These are phyloP conservation scores for Drechslerella dactyloides DNA, from an alignment of 2,329 filamentous ascomycete species.

Conservation along the genomic window DNA sequence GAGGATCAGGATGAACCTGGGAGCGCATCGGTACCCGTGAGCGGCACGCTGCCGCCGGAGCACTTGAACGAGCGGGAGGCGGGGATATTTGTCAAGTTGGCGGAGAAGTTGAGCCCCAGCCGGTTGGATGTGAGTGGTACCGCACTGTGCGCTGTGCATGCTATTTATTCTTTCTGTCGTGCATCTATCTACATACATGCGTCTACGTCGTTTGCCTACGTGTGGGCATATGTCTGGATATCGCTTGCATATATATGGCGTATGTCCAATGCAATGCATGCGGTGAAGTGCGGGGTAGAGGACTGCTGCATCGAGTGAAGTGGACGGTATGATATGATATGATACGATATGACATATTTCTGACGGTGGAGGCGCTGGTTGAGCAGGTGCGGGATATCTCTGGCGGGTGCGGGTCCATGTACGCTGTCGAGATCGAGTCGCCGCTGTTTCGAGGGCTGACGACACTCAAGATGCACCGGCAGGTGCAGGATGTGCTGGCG, in stretches of 20 bases:
- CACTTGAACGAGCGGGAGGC: conserved; percentile 66
- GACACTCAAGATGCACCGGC: conserved; percentile 80
- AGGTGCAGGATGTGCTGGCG: conserved; percentile 76
- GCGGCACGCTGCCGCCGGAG: conserved; percentile 57
- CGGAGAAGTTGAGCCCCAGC: conserved; percentile 55
- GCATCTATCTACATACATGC: neutral
- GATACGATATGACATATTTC: too few species aligned
- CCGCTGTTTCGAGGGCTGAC: conserved; percentile 72
- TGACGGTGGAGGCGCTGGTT: too few species aligned
- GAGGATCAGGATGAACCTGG: too few species aligned
- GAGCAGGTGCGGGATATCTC: conserved; percentile 76
- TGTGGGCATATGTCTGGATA: neutral
- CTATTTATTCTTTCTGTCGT: neutral
- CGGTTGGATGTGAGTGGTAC: conserved; percentile 55
- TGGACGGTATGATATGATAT: too few species aligned
- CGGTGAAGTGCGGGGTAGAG: neutral
- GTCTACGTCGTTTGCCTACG: neutral
- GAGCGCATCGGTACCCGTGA: neutral
- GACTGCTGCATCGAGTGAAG: too few species aligned
- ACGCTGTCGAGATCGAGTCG: conserved; percentile 78
- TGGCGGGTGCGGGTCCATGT: conserved; percentile 86
- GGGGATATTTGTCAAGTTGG: conserved; percentile 64
- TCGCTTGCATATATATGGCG: neutral
- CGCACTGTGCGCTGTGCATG: neutral
- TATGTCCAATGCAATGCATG: neutral